phyloP scores from a whole-genome alignment of 2,329 filamentous ascomycete species.

The Ceratocystis alfenasii region DNA sequence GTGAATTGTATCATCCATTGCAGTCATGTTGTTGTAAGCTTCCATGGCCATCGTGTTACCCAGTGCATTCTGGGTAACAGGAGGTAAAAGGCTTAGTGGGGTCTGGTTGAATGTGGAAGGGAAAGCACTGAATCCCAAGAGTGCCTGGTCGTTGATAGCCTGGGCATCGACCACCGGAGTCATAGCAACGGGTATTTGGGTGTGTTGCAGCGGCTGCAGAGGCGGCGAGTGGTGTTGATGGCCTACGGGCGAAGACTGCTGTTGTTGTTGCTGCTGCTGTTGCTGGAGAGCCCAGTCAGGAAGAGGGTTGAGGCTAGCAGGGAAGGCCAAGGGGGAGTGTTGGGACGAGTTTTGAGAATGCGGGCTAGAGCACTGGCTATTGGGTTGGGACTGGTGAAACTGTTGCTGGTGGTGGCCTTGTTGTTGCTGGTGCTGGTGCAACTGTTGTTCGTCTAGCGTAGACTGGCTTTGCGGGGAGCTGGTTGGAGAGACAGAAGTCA shows the following conservation, averaged over 20 bases:
- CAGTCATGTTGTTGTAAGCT: constrained; percentile 50
- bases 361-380: constrained; percentile 41
- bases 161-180: constrained; percentile 24
- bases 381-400: constrained; percentile 22
- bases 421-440: constrained; percentile 28
- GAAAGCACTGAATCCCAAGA: constrained; percentile 46
- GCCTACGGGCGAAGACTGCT: constrained; percentile 34
- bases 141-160: constrained; percentile 46
- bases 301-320: constrained; percentile 37
- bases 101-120: constrained; percentile 41
- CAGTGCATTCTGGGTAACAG: constrained; percentile 51
- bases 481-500: constrained; percentile 35
- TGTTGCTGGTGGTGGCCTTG: constrained; percentile 35
- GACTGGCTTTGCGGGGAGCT: constrained; percentile 37
- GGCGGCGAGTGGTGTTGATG: constrained; percentile 31
- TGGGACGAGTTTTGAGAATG: constrained; percentile 38
- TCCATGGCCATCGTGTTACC: constrained; percentile 47
- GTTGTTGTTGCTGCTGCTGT: constrained; percentile 34
- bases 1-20: constrained; percentile 46
- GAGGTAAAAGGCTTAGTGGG: constrained; percentile 49
- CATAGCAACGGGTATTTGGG: constrained; percentile 28
- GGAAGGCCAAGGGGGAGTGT: constrained; percentile 38
- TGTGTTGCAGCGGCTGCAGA: constrained; percentile 33
- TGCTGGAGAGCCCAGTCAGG: constrained; percentile 50
- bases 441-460: constrained; percentile 27